Evolutionary conservation across 1,284 basidiomycete species (phyloP), one percentile per base, ranked within the genome.

Genomic region (Boletus calvinii): DNA sequence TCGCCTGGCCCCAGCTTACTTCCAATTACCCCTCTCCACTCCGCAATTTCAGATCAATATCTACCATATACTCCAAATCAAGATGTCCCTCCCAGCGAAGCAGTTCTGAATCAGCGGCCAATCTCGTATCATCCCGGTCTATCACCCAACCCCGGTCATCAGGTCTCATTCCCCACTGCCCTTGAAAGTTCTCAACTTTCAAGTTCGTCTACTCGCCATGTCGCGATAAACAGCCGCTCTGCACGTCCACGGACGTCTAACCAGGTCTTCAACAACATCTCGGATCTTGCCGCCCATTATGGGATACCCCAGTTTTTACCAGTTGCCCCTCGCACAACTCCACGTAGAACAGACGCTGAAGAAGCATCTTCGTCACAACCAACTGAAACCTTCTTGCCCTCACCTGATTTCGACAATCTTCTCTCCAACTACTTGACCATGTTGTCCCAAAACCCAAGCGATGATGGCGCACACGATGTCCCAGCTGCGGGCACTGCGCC

Each of bases 291-390:
- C 64, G 74, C 82, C 60, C 85, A 87, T 58, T 81, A 87, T 87
- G 87, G 85, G 72, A 81, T 89, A 61, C 87, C 86, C 53, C 77
- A 80, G 57, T 78, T 74, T 56, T 70, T 89, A 45, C 86, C 87
- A 41, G 80, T 80, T 56, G 79, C 80, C 51, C 86, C 87, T 54
- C 76, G 76, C 51, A 78, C 78, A 65, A 74, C 73, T 63, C 76
- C 77, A 55, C 76, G 65, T 68, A 72, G 71, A 70, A 57, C 69
- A 55, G 65, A 72, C 49, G 44, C 59, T 46, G 49, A 66, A 64
- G 65, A 63, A 53, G 39, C 61, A 10, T 46, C 42, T 5, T 47
- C 56, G 56, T 64, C 58, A 8, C 55, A 50, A 6, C 52, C 48
- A 9, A 35, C 46, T 9, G 62, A 68, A 40, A 15, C 56, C 26